A percentile compares a stretch with the other conserved stretches of the same genome.
Conservation (phyloP, 208 protist species). For the Wallacemonas collosoma region DNA sequence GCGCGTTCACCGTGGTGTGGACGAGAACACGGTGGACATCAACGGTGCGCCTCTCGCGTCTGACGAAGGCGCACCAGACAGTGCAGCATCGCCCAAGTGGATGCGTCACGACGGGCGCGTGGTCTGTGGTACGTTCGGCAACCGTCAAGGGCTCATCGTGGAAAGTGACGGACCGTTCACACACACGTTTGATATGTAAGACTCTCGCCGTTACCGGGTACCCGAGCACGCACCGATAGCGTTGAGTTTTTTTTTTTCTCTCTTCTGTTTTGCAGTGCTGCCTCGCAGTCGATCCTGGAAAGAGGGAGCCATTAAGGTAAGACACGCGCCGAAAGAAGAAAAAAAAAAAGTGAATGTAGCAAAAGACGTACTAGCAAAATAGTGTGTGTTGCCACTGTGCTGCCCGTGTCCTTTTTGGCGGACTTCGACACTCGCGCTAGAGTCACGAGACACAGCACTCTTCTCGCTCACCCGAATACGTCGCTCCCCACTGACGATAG, state of each 20-base stretch:
- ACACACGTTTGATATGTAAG: constrained; percentile 79
- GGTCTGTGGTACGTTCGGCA: constrained; percentile 81
- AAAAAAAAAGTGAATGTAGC: too few relatives aligned
- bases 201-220: not conserved
- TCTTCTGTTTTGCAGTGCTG: not conserved
- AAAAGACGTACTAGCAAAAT: too few relatives aligned
- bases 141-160: constrained; percentile 73
- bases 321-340: too few relatives aligned
- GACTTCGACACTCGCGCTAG: too few relatives aligned
- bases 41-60: constrained; percentile 44
- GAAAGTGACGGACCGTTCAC: constrained; percentile 84
- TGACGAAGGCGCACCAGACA: constrained; percentile 7
- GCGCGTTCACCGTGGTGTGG: constrained; percentile 51
- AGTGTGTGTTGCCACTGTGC: too few relatives aligned
- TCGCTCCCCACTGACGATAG: too few relatives aligned
- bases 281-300: too few relatives aligned
- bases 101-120: constrained; percentile 54
- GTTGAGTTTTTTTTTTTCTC: not conserved
- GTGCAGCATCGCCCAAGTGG: constrained; percentile 26
- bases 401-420: too few relatives aligned
- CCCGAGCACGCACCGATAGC: too few relatives aligned
- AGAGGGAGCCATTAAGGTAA: too few relatives aligned
- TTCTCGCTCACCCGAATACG: too few relatives aligned
- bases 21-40: constrained; percentile 40
- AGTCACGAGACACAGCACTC: too few relatives aligned